Conservation (phyloP, 495 filamentous ascomycete genomes). For the Bacidia gigantensis region DNA sequence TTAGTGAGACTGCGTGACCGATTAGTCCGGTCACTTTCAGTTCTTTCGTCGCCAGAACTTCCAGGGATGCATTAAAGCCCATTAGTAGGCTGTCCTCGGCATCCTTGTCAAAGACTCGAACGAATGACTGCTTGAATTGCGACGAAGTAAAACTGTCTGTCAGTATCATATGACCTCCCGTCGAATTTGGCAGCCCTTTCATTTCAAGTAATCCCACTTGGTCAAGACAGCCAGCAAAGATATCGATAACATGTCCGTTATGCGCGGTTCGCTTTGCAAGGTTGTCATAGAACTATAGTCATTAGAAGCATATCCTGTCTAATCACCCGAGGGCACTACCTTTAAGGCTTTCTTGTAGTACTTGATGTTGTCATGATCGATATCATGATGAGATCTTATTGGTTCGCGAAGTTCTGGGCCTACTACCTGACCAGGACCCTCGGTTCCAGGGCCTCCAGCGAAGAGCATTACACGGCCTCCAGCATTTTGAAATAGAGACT, state of each 20-base stretch:
- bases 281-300: constrained; percentile 80
- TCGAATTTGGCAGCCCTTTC: constrained; percentile 94
- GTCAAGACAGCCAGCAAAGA: constrained; percentile 96
- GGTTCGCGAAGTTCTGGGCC: constrained; percentile 94
- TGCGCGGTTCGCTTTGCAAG: constrained; percentile 93
- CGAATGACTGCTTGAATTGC: constrained; percentile 99
- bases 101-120: constrained; percentile 95
- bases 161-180: constrained; percentile 94
- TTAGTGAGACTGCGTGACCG: constrained; percentile 87
- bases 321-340: constrained; percentile 35
- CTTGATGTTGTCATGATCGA: constrained; percentile 97
- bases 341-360: constrained; percentile 99
- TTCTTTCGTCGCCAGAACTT: constrained; percentile 95
- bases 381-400: constrained; percentile 97
- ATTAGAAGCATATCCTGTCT: constrained; percentile 13
- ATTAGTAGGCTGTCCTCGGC: constrained; percentile 85
- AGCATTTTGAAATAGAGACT: constrained; percentile 89
- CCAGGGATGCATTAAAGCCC: constrained; percentile 96
- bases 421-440: constrained; percentile 94
- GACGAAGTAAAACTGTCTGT: constrained; percentile 99
- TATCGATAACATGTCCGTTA: constrained; percentile 94
- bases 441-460: constrained; percentile 86
- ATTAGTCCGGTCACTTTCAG: constrained; percentile 97
- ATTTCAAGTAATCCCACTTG: constrained; percentile 97
- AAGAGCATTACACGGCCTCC: constrained; percentile 96